Percentiles rank a stretch among this genome's conserved stretches.
These are phyloP conservation scores for Adansonia gregorii DNA, from an alignment of 441 rosid genomes.

Conservation along the genomic window DNA sequence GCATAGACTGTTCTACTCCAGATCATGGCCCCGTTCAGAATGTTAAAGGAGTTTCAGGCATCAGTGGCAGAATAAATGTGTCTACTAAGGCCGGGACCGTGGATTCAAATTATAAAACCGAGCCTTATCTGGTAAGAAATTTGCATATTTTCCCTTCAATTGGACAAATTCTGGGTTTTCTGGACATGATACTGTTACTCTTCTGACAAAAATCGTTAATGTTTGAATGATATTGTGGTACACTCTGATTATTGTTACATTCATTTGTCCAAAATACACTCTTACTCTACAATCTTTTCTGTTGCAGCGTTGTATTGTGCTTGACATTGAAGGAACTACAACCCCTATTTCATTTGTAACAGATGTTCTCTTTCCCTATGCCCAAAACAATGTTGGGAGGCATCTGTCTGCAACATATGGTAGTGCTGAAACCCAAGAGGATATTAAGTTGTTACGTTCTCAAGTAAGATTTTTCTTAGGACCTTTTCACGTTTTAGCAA, in stretches of 20 bases:
- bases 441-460: conserved; percentile 65
- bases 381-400: conserved; percentile 82
- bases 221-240: neutral
- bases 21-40: conserved; percentile 65
- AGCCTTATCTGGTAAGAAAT: conserved; percentile 50
- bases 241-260: neutral
- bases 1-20: conserved; percentile 77
- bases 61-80: conserved; percentile 32
- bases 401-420: conserved; percentile 70
- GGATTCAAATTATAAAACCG: conserved; percentile 47
- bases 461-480: conserved; percentile 55
- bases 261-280: neutral
- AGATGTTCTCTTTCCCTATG: conserved; percentile 73
- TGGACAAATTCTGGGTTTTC: conserved; percentile 3
- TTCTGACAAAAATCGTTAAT: neutral
- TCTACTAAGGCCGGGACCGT: conserved; percentile 46
- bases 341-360: conserved; percentile 35
- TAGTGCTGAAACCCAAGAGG: conserved; percentile 77
- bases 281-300: neutral
- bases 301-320: conserved; percentile 52
- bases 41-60: conserved; percentile 42
- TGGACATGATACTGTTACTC: neutral
- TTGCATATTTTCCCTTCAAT: neutral
- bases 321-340: conserved; percentile 97
- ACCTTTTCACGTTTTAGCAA: neutral